Evolutionary conservation across 352 stramenopile species (phyloP), one percentile per base, ranked within the genome.

Genomic region (Pythium volutum): DNA sequence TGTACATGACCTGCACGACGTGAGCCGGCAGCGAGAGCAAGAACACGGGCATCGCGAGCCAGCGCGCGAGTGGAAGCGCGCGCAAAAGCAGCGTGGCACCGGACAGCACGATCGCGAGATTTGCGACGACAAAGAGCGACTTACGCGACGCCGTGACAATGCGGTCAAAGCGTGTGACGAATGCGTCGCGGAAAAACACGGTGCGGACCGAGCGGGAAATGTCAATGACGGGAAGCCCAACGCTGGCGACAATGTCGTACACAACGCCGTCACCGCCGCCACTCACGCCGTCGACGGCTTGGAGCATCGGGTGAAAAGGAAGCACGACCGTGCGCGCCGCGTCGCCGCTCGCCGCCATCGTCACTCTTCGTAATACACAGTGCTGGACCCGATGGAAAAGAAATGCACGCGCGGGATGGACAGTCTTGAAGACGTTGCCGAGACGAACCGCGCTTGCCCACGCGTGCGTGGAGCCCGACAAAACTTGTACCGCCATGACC

Each of bases 171-270:
- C 43, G 59, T 26, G 45, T 51, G 16, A 55, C 39, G 12, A 49
- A 10, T 2, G 3, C 5, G 0, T 31, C 26, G 16, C 29, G 26
- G 14, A 67, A 52, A 15, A 67, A 8, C 20, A 61, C 59, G 5
- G 41, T 49, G 5, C 59, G 50, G 4, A 67, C 51, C 18, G 59
- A 67, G 1, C 42, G 42, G 22, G 59, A 58, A 6, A 67, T 56
- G 34, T 67, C 59, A 36, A 67, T 56, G 9, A 50, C 43, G 2
- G 59, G 59, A 5, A 67, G 42, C 1, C 26, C 45, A 1, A 6
- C 25, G 22, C 43, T 61, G 16, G 59, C 23, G 7, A 67, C 53
- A 22, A 68, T 55, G 15, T 67, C 60, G 38, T 67, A 67, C 2
- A 58, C 23, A n/a, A 62, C 39, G 18, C 54, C 49, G 5, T 59